phyloP scores from a whole-genome alignment of 2,329 filamentous ascomycete genomes.

The Botrytis porri region DNA sequence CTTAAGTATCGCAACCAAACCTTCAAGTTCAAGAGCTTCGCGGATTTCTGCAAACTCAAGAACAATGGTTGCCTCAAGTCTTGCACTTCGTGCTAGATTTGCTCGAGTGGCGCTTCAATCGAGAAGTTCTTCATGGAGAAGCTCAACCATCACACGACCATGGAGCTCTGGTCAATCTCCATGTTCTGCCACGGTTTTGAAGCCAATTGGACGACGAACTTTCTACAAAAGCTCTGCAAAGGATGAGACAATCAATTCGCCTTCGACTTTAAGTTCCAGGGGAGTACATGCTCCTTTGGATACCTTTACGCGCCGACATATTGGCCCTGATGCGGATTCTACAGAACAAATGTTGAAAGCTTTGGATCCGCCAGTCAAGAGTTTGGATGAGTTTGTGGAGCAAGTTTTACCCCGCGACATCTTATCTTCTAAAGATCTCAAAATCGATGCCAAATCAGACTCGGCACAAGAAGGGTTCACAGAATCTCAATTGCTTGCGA shows the following conservation, averaged over 20 bases:
- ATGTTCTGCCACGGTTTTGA: slow-evolving; percentile 17
- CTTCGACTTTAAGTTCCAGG: slow-evolving; percentile 26
- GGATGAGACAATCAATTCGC: slow-evolving; percentile 31
- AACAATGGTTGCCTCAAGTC: slow-evolving; percentile 32
- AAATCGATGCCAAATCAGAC: slow-evolving; percentile 48
- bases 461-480: slow-evolving; percentile 39
- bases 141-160: slow-evolving; percentile 27
- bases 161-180: slow-evolving; percentile 29
- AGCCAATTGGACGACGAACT: slow-evolving; percentile 30
- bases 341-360: slow-evolving; percentile 75
- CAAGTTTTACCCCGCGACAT: slow-evolving; percentile 82
- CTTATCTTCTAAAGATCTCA: slow-evolving; percentile 62
- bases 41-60: slow-evolving; percentile 10
- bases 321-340: slow-evolving; percentile 72
- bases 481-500: slow-evolving; percentile 57
- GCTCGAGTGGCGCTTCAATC: slow-evolving; percentile 27
- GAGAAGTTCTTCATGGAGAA: slow-evolving; percentile 22
- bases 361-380: slow-evolving; percentile 69
- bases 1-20: neutral
- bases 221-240: slow-evolving; percentile 38
- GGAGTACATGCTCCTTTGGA: slow-evolving; percentile 48
- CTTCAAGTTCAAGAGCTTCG: slow-evolving; percentile 2
- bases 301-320: slow-evolving; percentile 76
- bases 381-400: slow-evolving; percentile 77
- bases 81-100: slow-evolving; percentile 31